phyloP scores from a whole-genome alignment of 306 rosid genomes.

The Cicer cuneatum region DNA sequence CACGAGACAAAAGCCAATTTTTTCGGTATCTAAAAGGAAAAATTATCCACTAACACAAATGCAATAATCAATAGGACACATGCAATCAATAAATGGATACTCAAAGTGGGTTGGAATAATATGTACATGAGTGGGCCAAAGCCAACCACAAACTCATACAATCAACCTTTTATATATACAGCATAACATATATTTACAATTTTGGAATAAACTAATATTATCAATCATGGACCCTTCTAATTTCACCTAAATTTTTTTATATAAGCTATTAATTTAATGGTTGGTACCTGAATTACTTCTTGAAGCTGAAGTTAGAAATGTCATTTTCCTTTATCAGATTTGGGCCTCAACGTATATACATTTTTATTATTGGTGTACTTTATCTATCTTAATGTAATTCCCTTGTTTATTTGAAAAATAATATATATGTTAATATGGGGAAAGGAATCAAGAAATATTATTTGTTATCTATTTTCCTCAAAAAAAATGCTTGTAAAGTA shows the following conservation, averaged over 20 bases:
- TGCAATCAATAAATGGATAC: conserved; percentile 44
- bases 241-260: neutral
- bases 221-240: conserved; percentile 39
- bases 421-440: neutral
- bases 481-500: no score
- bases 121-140: conserved; percentile 40
- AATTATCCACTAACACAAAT: conserved; percentile 41
- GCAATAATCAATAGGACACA: neutral
- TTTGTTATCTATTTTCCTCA: no score
- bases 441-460: no score
- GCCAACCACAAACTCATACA: conserved; percentile 30
- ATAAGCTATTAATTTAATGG: conserved; percentile 15
- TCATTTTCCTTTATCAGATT: conserved; percentile 29
- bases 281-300: conserved; percentile 41
- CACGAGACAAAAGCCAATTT: conserved; percentile 47
- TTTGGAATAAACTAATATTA: conserved; percentile 14
- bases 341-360: conserved; percentile 11
- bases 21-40: conserved; percentile 43
- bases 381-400: conserved; percentile 7
- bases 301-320: conserved; percentile 26
- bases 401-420: neutral
- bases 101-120: conserved; percentile 43
- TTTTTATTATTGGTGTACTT: conserved; percentile 20
- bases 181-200: neutral
- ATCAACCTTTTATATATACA: conserved; percentile 10